Evolutionary conservation across 192 early-diverging fungal genomes (phyloP).

Genomic region (Coemansia sp.): DNA sequence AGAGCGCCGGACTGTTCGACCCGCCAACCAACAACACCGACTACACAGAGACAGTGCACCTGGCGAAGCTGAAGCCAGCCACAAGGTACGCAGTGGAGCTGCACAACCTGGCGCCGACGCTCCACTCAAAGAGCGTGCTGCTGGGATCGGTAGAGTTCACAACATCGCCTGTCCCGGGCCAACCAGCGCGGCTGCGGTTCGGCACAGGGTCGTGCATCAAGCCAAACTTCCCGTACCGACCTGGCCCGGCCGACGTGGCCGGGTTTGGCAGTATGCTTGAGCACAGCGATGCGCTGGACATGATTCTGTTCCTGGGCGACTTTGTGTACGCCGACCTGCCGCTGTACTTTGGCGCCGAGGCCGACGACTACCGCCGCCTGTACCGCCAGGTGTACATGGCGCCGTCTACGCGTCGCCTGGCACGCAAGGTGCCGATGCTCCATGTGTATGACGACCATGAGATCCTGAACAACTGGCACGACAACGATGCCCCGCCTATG

Average conservation of each 20-base stretch:
- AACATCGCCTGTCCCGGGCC: slow-evolving; percentile 25
- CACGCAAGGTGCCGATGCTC: slow-evolving; percentile 45
- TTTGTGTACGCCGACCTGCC: slow-evolving; percentile 59
- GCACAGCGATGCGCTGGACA: slow-evolving; percentile 37
- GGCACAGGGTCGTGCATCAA: slow-evolving; percentile 56
- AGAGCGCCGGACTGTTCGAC: slow-evolving; percentile 28
- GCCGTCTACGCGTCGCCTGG: slow-evolving; percentile 28
- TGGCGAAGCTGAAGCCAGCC: slow-evolving; percentile 31
- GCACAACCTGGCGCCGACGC: slow-evolving; percentile 30
- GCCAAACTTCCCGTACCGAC: slow-evolving; percentile 54
- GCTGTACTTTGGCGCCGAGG: slow-evolving; percentile 34
- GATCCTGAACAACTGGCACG: slow-evolving; percentile 57
- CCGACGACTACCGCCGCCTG: slow-evolving; percentile 50
- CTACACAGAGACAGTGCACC: slow-evolving; percentile 22
- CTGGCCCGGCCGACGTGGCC: slow-evolving; percentile 29
- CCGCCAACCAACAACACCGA: slow-evolving; percentile 27
- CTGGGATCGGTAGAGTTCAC: slow-evolving; percentile 40
- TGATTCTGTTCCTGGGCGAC: slow-evolving; percentile 57
- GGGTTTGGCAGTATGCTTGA: slow-evolving; percentile 47
- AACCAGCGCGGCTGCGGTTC: slow-evolving; percentile 36
- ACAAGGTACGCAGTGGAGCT: slow-evolving; percentile 45
- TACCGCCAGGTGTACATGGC: slow-evolving; percentile 52
- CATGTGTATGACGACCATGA: slow-evolving; percentile 60
- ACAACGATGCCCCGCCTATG: slow-evolving; percentile 35
- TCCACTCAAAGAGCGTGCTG: slow-evolving; percentile 15